A percentile compares a stretch with the other conserved stretches of the same genome.
Conservation (phyloP, 1,284 basidiomycete genomes). For the Rhodotorula sp. region DNA sequence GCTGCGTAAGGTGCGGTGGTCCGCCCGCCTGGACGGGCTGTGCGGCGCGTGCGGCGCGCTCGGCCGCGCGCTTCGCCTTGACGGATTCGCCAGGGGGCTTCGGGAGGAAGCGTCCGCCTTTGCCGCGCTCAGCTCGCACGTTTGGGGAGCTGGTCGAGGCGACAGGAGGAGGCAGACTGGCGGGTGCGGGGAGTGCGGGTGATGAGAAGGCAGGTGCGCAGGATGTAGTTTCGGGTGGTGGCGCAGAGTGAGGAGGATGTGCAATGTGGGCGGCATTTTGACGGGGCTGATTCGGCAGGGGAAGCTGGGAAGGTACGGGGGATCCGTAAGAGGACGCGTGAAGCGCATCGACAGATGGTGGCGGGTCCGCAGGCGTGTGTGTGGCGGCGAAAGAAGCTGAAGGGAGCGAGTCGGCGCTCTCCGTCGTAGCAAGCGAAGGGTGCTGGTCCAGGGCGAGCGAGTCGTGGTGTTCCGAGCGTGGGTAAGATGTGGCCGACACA, state of each 20-base stretch:
- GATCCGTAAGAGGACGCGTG: neutral
- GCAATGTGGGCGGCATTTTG: no score
- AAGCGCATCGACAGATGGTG: no score
- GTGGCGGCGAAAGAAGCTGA: no score
- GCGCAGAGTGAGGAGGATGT: no score
- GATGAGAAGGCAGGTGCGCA: neutral
- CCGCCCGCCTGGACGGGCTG: neutral
- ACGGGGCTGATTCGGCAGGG: no score
- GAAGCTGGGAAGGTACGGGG: neutral
- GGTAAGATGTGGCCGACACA: no score
- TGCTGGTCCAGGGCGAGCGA: no score
- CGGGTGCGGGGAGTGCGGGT: neutral
- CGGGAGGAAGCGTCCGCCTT: constrained; percentile 30
- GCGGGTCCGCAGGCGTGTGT: no score
- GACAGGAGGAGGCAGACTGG: no score
- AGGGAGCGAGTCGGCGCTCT: no score
- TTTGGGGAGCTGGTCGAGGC: neutral
- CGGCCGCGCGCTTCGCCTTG: constrained; percentile 17
- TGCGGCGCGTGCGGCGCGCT: constrained; percentile 4
- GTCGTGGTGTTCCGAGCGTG: no score
- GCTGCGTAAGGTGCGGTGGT: constrained; percentile 15
- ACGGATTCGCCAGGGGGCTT: constrained; percentile 32
- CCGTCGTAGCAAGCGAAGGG: neutral
- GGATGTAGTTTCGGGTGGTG: neutral
- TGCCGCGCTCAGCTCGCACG: constrained; percentile 12